phyloP scores from a whole-genome alignment of 2,329 filamentous ascomycete genomes.

The Fusarium sacchari region DNA sequence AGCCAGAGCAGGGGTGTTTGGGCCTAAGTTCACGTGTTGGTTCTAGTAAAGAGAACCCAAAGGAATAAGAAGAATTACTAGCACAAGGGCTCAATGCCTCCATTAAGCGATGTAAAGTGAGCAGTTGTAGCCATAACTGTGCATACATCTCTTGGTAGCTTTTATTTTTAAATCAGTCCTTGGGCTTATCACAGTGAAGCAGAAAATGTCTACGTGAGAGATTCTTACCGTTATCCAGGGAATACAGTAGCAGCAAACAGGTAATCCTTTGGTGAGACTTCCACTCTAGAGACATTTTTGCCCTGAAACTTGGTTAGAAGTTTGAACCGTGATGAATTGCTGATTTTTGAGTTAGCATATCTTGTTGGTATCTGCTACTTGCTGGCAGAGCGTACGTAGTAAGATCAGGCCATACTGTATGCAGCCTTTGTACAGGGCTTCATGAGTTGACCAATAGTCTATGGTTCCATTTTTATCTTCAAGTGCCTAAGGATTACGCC shows the following conservation, averaged over 20 bases:
- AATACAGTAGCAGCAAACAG: background rate
- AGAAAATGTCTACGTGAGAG: background rate
- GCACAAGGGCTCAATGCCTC: background rate
- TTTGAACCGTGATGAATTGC: too few relatives aligned
- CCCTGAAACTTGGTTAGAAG: background rate
- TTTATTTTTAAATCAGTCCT: background rate
- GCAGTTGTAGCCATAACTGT: background rate
- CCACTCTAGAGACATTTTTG: background rate
- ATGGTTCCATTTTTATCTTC: background rate
- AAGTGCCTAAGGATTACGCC: too few relatives aligned
- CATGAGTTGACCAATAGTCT: background rate
- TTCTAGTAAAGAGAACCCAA: background rate
- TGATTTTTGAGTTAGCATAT: background rate
- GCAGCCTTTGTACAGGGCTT: rapidly evolving
- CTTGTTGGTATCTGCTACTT: background rate
- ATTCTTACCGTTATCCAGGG: background rate
- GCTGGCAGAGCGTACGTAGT: background rate
- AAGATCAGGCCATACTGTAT: background rate
- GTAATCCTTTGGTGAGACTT: background rate
- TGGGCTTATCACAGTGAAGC: background rate
- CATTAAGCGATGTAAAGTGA: background rate
- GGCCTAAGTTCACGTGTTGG: rapidly evolving
- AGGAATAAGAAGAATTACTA: background rate
- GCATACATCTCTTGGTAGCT: too few relatives aligned
- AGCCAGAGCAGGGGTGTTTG: background rate